phyloP scores from a whole-genome alignment of 805 yeast species.

The Lipomyces sp. region DNA sequence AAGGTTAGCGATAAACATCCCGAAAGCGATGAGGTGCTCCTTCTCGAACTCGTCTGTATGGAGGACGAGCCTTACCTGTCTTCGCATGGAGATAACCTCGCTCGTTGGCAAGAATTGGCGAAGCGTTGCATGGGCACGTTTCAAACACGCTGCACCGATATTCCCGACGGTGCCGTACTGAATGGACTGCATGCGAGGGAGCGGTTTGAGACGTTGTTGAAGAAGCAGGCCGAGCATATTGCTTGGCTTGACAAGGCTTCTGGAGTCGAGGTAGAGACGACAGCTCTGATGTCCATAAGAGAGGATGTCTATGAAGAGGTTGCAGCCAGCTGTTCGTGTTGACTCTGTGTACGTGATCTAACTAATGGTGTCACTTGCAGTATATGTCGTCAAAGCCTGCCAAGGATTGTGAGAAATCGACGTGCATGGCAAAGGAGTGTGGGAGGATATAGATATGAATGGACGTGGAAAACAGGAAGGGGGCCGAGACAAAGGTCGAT shows the following conservation, averaged over 20 bases:
- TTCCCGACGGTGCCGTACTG: too few relatives aligned
- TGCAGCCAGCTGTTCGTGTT: not conserved
- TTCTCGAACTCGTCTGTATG: not conserved
- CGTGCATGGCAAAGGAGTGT: too few relatives aligned
- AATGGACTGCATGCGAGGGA: not conserved
- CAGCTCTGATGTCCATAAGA: not conserved
- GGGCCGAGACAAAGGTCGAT: too few relatives aligned
- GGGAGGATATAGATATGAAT: too few relatives aligned
- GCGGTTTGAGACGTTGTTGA: slow-evolving; percentile 4
- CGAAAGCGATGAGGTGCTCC: slow-evolving; percentile 1
- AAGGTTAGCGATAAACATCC: not conserved
- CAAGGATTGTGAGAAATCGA: too few relatives aligned
- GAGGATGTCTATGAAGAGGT: not conserved
- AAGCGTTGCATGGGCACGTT: not conserved
- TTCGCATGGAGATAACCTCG: not conserved
- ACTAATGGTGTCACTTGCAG: not conserved
- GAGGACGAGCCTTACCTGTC: not conserved
- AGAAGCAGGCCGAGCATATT: not conserved
- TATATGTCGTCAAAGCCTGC: not conserved
- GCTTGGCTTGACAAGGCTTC: not conserved
- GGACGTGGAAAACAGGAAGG: too few relatives aligned
- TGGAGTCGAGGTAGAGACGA: not conserved
- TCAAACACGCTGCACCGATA: not conserved
- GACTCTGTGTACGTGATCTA: slow-evolving; percentile 1
- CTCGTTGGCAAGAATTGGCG: not conserved